phyloP scores from a whole-genome alignment of 1,139 yeast genomes.

The Suhomyces bolitotheri region DNA sequence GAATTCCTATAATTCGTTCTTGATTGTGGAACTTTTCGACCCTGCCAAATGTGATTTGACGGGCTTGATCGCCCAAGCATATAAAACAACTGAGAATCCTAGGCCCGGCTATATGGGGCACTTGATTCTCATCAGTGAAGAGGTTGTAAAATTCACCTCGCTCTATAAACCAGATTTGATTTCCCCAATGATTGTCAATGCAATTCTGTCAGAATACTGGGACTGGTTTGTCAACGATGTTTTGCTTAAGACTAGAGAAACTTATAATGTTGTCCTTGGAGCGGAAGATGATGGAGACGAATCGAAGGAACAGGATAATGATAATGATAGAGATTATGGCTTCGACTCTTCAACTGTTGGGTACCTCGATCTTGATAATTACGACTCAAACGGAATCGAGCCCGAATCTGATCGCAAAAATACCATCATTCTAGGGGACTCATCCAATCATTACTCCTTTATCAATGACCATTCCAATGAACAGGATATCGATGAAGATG shows the following conservation, averaged over 20 bases:
- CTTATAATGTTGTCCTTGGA: conserved; percentile 49
- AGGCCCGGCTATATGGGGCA: conserved; percentile 54
- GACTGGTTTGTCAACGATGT: conserved; percentile 48
- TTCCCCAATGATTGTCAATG: conserved; percentile 43
- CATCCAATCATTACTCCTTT: conserved; percentile 37
- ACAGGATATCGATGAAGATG: conserved; percentile 11
- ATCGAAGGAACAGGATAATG: conserved; percentile 13
- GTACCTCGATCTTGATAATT: conserved; percentile 35
- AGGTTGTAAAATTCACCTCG: conserved; percentile 50
- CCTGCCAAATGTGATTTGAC: conserved; percentile 35
- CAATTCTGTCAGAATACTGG: conserved; percentile 43
- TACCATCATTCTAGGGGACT: conserved; percentile 37
- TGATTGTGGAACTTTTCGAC: conserved; percentile 45
- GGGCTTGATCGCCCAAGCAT: conserved; percentile 34
- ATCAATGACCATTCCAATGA: conserved; percentile 21
- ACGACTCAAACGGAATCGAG: conserved; percentile 19
- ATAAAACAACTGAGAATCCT: conserved; percentile 27
- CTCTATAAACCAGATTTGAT: conserved; percentile 50
- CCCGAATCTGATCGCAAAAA: conserved; percentile 17
- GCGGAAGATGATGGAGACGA: conserved; percentile 32
- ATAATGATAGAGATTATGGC: conserved; percentile 22
- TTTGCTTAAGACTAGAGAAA: conserved; percentile 45
- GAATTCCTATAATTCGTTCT: conserved; percentile 48
- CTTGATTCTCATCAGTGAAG: conserved; percentile 48
- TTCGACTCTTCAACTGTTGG: conserved; percentile 40